Conservation (phyloP, 1,284 basidiomycete genomes). For the Trichosporon sp. region DNA sequence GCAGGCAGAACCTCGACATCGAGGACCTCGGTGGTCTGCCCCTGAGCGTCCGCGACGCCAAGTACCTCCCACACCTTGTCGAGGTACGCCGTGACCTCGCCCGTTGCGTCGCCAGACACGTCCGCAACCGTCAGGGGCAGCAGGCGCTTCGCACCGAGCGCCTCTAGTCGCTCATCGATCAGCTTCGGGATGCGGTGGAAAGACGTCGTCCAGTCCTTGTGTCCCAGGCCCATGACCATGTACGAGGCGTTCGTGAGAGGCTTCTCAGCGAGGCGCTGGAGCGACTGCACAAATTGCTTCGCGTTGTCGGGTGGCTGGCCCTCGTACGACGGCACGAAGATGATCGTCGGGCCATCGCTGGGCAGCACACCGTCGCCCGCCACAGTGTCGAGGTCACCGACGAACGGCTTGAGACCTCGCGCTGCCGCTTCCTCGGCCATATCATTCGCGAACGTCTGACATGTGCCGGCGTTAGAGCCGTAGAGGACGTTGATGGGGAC, state of each 20-base stretch:
- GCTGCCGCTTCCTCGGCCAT: slow-evolving; percentile 49
- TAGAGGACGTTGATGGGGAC: background rate
- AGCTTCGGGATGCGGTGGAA: slow-evolving; percentile 53
- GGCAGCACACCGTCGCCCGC: slow-evolving; percentile 44
- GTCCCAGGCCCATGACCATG: slow-evolving; percentile 55
- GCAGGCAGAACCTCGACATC: background rate
- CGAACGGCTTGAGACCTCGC: slow-evolving; percentile 50
- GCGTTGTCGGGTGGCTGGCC: slow-evolving; percentile 35
- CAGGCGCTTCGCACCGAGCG: slow-evolving; percentile 49
- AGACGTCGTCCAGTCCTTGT: slow-evolving; percentile 54
- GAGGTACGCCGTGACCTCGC: background rate
- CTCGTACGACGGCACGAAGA: slow-evolving; percentile 55
- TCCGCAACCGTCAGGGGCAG: background rate
- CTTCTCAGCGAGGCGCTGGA: background rate
- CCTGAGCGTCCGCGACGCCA: background rate
- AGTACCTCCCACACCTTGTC: background rate
- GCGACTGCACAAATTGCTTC: background rate
- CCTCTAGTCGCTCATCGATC: slow-evolving; percentile 48
- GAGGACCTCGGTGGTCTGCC: background rate
- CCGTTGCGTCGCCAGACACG: background rate
- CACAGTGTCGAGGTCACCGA: slow-evolving; percentile 51
- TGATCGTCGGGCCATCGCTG: slow-evolving; percentile 51
- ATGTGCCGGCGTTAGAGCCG: slow-evolving; percentile 46
- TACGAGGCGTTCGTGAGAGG: slow-evolving; percentile 48
- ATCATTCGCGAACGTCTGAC: slow-evolving; percentile 54